These are phyloP conservation scores for Zizania latifolia DNA, from an alignment of 176 grass and related monocot genomes.

Conservation along the genomic window DNA sequence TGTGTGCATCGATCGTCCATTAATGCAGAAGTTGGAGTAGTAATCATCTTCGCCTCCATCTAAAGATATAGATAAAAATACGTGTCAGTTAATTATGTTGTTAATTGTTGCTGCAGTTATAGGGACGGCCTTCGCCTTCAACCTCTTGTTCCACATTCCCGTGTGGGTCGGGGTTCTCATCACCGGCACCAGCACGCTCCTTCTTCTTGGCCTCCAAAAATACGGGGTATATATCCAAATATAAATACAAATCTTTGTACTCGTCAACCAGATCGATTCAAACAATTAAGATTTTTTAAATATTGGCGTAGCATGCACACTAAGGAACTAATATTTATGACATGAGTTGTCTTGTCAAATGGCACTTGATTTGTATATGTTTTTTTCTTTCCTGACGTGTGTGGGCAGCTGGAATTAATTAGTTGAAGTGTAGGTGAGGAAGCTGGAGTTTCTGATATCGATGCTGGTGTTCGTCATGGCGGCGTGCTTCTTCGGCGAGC, in stretches of 20 bases:
- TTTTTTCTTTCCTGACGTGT: neutral
- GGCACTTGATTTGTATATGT: neutral
- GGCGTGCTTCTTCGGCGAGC: conserved; percentile 63
- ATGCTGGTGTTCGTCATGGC: conserved; percentile 66
- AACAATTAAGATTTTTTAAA: too few relatives aligned
- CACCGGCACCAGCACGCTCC: conserved; percentile 58
- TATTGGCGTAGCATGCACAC: too few relatives aligned
- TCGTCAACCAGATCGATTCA: too few relatives aligned
- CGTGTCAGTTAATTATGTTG: neutral
- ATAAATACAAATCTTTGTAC: neutral
- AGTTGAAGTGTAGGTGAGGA: conserved; percentile 74
- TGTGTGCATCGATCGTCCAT: too few relatives aligned
- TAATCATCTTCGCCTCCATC: too few relatives aligned
- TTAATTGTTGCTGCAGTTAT: conserved; percentile 28
- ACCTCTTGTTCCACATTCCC: conserved; percentile 70
- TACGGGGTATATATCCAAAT: conserved; percentile 48
- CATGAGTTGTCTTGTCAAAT: neutral
- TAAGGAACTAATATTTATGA: too few relatives aligned
- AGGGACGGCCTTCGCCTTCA: conserved; percentile 70
- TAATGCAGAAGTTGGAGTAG: too few relatives aligned
- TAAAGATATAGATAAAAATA: too few relatives aligned
- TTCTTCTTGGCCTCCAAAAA: conserved; percentile 66
- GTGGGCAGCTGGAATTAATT: neutral
- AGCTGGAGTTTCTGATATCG: conserved; percentile 64
- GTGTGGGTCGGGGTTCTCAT: conserved; percentile 72